phyloP scores from a whole-genome alignment of 2,329 filamentous ascomycete species.

The Cryoendolithus antarcticus region DNA sequence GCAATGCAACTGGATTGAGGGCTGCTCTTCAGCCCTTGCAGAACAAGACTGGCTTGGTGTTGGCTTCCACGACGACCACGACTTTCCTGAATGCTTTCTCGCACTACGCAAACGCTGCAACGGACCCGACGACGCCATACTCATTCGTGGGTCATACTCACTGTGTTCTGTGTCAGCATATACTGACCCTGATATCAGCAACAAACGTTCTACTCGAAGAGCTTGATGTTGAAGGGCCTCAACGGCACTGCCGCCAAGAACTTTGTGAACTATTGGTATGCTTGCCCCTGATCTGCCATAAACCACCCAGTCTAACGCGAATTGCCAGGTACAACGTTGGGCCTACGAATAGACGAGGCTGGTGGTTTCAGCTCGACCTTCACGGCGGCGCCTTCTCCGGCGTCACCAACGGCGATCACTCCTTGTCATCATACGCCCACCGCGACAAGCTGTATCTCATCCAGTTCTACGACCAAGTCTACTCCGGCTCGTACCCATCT shows the following conservation, averaged over 20 bases:
- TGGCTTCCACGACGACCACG: slow-evolving; percentile 1
- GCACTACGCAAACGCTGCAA: slow-evolving; percentile 3
- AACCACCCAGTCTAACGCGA: too few relatives aligned
- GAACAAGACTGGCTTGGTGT: slow-evolving; percentile 1
- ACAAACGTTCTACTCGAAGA: slow-evolving; percentile 9
- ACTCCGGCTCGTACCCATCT: slow-evolving; percentile 5
- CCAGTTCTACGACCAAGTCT: slow-evolving; percentile 7
- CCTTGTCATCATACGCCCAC: slow-evolving; percentile 7
- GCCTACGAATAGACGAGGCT: slow-evolving; percentile 4
- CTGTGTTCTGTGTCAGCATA: not conserved
- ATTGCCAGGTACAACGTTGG: slow-evolving; percentile 1
- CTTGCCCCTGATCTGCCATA: too few relatives aligned
- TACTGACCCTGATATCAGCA: slow-evolving; percentile 3
- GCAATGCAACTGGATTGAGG: slow-evolving; percentile 4
- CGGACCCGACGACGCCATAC: slow-evolving; percentile 4
- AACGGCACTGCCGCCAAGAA: slow-evolving; percentile 6
- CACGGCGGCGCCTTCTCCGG: slow-evolving; percentile 6
- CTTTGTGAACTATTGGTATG: slow-evolving; percentile 8
- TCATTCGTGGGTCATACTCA: not conserved
- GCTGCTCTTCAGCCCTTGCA: slow-evolving; percentile 5
- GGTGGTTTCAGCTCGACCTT: slow-evolving; percentile 9
- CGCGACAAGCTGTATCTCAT: slow-evolving; percentile 9
- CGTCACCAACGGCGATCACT: slow-evolving; percentile 8
- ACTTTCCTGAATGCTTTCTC: slow-evolving; percentile 3
- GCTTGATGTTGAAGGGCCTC: slow-evolving; percentile 7